Evolutionary conservation across 176 grass and related monocot genomes (phyloP).

Genomic region (Eremochloa ophiuroides): DNA sequence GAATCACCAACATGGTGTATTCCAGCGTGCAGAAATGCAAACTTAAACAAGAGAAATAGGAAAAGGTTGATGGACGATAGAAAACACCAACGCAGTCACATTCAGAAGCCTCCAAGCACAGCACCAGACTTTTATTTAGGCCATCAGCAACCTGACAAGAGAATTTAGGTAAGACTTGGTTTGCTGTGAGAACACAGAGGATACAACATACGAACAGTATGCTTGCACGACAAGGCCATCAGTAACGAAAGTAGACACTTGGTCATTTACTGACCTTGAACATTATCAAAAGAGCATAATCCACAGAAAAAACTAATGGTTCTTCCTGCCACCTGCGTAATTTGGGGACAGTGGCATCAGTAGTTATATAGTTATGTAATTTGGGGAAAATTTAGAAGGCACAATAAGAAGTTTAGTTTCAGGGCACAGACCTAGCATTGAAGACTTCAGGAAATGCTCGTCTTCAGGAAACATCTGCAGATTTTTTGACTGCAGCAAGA

Average conservation of each 20-base stretch:
- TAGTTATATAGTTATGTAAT: not conserved
- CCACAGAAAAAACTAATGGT: not conserved
- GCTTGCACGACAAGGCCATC: too few species aligned
- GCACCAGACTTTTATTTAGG: not conserved
- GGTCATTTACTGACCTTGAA: not conserved
- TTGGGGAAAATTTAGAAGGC: not conserved
- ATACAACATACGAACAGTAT: not conserved
- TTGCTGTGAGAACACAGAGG: not conserved
- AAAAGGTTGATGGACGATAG: not conserved
- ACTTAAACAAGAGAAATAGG: not conserved
- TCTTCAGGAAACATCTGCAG: slow-evolving; percentile 69
- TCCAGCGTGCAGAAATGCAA: too few species aligned
- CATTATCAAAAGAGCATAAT: not conserved
- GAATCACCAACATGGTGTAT: not conserved
- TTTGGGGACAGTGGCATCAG: not conserved
- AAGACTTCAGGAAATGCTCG: slow-evolving; percentile 40
- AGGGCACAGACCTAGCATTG: not conserved
- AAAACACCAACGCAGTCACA: not conserved
- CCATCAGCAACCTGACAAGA: slow-evolving; percentile 2
- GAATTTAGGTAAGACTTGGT: not conserved
- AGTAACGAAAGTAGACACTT: too few species aligned
- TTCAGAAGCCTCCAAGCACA: not conserved
- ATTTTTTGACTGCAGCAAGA: slow-evolving; percentile 60
- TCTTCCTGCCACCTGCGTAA: not conserved
- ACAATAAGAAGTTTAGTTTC: not conserved